Evolutionary conservation across 371 early-diverging fungal species (phyloP), one percentile per base, ranked within the genome.

Genomic region (Funneliformis caledonium): DNA sequence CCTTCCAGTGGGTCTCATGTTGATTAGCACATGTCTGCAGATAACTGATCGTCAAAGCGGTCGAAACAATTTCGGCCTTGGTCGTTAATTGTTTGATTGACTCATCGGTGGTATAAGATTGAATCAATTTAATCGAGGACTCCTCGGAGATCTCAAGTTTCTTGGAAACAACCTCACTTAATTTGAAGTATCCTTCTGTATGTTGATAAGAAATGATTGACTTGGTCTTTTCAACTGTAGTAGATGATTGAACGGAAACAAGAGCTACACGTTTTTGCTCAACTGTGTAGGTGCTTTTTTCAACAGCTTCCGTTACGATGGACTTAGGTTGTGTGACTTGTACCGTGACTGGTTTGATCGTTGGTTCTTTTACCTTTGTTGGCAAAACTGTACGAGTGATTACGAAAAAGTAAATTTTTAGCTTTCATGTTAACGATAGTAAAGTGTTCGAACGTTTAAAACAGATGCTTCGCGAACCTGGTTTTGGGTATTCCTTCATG

Each of bases 1-100:
- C 78, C 19, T 50, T 78, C 78, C 78, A 78, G 2, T 64, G 19
- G 7, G 14, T 3, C 19, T 65, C 68, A 26, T 78, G 78, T 48
- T 64, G 31, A 52, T 56, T 59, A 42, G 56, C 56, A 37, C 14
- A 12, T 6, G 33, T 75, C 26, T 75, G 31, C 6, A 75, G 61
- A 60, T 59, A 75, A 42, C 43, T 16, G 10, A 75, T n/a, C 26
- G 75, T 75, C 26, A 75, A 16, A 37, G 61, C 75, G 10, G 75
- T 75, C 11, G 56, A 33, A 47, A 31, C 4, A 11, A 33, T 16
- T 2, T 59, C 14, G 10, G 14, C 61, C 2, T 68, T 45, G 8
- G 8, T 52, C 26, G 26, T 73, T 26, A 75, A 10, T 0, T 37
- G 33, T 52, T 19, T 4, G 19, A 52, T 16, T 5, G 52, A 14